Base-by-base conservation (phyloP, 495 filamentous ascomycete species). In the Polyplosphaeria fusca region DNA sequence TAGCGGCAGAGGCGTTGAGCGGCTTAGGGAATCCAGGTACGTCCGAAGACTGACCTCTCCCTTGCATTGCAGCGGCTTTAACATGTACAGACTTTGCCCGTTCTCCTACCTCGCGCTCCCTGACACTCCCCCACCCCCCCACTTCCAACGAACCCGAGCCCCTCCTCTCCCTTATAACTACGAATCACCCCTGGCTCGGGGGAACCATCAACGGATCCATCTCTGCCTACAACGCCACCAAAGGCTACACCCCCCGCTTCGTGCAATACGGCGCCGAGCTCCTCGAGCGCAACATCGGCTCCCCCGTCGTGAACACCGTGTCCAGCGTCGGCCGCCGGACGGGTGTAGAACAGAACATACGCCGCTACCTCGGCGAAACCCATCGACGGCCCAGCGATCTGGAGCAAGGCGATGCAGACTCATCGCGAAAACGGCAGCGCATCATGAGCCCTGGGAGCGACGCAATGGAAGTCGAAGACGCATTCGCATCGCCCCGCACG, bases 201-300 rank as follows among this genome's bases (percentile, higher is more conserved):
- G 85, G 86, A 9, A 86, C 89, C 0, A 89, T 95, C 59, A 86
- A 86, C 64, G 84, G 83, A 40, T 91, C 89, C 0, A 76, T 90
- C 1, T 86, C 86, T 25, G 87, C 87, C 2, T 97, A 96, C 67
- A 80, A 83, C 26, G 82, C 77, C 3, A 86, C 86, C 16, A 96
- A 97, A 69, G 86, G 86, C 22, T 93, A 93, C 66, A 90, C 88
- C 4, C 89, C 91, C 0, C 81, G 86, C 2, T 86, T 96, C 71
- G 88, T 74, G 14, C 68, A 86, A 64, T 85, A 86, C 37, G 79
- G 87, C 58, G 89, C 87, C 35, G 88, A 95, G 64, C 87, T 89
- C 60, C 82, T 96, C 25, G 91, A 96, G 70, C 83, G 86, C 30
- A 88, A 83, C 60, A 84, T 95, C 30, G 83, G 81, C 3, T 84